A percentile compares a stretch with the other conserved stretches of the same genome.
Evolutionary conservation across 2,329 filamentous ascomycete species (phyloP).

Genomic region (Botryosphaeria agaves): DNA sequence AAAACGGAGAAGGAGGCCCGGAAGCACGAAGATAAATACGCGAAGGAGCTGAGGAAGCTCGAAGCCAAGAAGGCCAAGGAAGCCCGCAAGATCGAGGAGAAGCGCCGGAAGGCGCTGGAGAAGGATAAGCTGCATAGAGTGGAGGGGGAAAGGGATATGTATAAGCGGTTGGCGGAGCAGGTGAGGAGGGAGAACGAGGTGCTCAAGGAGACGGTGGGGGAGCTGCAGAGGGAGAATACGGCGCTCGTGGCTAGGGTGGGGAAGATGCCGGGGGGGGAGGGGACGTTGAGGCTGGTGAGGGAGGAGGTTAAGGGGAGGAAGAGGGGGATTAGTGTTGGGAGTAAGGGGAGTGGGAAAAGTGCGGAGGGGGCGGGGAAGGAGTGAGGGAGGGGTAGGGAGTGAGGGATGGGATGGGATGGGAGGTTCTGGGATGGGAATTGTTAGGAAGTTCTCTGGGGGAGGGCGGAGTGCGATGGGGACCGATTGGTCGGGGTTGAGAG

Average conservation of each 20-base stretch:
- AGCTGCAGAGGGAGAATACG: constrained; percentile 41
- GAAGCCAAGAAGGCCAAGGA: constrained; percentile 17
- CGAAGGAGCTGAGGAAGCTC: constrained; percentile 43
- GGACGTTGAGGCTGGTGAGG: constrained; percentile 15
- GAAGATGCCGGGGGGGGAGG: constrained; percentile 17
- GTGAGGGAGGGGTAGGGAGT: no score
- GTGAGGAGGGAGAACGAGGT: constrained; percentile 32
- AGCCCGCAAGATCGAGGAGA: constrained; percentile 25
- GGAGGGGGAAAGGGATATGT: constrained; percentile 31
- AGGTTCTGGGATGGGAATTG: no score
- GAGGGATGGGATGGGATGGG: no score
- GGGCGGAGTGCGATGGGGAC: no score
- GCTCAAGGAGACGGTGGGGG: constrained; percentile 32
- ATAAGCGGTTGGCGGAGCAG: constrained; percentile 24
- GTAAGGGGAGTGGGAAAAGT: not conserved
- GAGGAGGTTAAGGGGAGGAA: constrained; percentile 12
- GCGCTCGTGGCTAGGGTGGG: constrained; percentile 27
- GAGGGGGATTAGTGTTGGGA: constrained; percentile 3
- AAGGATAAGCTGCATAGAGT: constrained; percentile 27
- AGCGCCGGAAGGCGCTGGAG: constrained; percentile 26
- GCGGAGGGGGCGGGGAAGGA: no score
- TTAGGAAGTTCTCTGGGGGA: no score
- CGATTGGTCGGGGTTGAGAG: no score
- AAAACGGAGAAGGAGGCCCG: constrained; percentile 46
- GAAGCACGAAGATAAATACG: constrained; percentile 46